These are phyloP conservation scores for Acanthamoeba sp. DNA, from an alignment of 208 protist genomes.

Conservation along the genomic window DNA sequence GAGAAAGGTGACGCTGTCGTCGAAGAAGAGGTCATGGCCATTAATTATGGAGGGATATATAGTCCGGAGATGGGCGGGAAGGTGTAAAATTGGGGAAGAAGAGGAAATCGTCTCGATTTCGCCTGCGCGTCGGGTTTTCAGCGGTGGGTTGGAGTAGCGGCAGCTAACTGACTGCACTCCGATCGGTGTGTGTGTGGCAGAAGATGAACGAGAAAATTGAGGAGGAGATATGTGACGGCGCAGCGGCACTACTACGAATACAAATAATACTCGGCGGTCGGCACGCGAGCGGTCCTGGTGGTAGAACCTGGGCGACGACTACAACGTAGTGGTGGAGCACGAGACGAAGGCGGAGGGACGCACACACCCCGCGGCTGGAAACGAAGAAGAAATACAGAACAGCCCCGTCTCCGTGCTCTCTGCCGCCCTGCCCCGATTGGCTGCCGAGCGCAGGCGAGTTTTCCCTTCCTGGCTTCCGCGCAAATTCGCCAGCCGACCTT, in stretches of 20 bases:
- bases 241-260: background rate
- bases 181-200: background rate
- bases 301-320: background rate
- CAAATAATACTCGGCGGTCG: background rate
- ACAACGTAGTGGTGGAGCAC: background rate
- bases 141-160: background rate
- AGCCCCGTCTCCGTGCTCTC: background rate
- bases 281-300: background rate
- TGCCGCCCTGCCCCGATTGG: background rate
- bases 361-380: constrained; percentile 30
- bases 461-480: background rate
- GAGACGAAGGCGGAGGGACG: background rate
- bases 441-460: background rate
- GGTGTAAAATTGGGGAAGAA: too few relatives aligned
- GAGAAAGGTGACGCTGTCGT: background rate
- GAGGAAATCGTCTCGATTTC: background rate
- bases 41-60: too few relatives aligned
- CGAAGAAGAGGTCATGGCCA: background rate
- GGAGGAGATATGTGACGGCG: background rate
- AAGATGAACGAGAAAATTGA: background rate
- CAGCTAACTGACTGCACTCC: constrained; percentile 5
- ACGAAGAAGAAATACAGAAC: constrained; percentile 48
- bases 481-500: background rate
- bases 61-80: too few relatives aligned
- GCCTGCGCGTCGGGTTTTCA: background rate